phyloP scores from a whole-genome alignment of 176 grass and related monocot species.

The Avena eriantha region DNA sequence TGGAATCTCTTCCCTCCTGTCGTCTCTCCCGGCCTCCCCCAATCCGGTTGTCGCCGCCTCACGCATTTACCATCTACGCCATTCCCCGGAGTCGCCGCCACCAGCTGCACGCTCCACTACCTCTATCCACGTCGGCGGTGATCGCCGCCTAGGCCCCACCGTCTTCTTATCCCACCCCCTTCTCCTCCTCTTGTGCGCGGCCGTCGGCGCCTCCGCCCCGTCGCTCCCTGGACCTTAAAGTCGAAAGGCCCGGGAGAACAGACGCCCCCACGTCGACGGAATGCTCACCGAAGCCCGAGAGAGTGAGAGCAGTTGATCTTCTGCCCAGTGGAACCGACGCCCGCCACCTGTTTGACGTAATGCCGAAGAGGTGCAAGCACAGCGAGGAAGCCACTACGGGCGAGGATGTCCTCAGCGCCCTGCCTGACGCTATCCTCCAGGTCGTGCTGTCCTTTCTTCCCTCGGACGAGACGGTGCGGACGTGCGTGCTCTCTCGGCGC shows the following conservation, averaged over 20 bases:
- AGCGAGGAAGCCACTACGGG: not conserved
- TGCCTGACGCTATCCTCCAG: not conserved
- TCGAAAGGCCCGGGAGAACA: not conserved
- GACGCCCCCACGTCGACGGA: not conserved
- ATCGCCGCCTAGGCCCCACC: not conserved
- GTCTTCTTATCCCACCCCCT: not conserved
- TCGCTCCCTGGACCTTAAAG: not conserved
- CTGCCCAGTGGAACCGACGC: not conserved
- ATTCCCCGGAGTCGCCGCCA: not conserved
- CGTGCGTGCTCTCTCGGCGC: slow-evolving; percentile 21
- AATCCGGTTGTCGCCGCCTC: not conserved
- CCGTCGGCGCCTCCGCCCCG: not conserved
- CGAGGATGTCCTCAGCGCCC: slow-evolving; percentile 14
- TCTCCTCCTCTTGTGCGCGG: not conserved
- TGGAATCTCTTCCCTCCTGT: not conserved
- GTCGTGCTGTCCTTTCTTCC: not conserved
- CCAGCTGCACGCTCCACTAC: not conserved
- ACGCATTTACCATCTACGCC: not conserved
- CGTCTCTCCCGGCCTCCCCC: not conserved
- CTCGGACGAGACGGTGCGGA: slow-evolving; percentile 8
- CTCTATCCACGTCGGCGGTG: not conserved
- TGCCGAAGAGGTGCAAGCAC: not conserved
- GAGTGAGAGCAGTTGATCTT: not conserved
- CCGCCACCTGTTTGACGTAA: slow-evolving; percentile 2
- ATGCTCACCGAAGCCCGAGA: not conserved